Base-by-base conservation (phyloP, 306 rosid species). In the Gillenia trifoliata region DNA sequence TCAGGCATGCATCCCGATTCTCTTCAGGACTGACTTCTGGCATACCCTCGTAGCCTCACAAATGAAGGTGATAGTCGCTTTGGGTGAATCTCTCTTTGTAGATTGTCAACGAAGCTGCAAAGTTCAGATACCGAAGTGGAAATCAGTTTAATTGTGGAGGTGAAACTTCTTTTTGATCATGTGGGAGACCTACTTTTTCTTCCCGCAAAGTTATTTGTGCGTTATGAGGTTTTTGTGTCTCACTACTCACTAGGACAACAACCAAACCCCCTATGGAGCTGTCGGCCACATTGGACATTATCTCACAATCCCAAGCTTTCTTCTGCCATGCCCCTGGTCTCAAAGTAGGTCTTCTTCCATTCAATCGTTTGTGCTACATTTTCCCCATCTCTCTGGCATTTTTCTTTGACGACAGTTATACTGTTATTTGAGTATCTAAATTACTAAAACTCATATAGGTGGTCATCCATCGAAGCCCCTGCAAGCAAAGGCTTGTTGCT, bases 91-190 rank as follows among this genome's bases (percentile, higher is more conserved):
- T 86, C 33, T 17, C 34, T 70, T 76, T 76, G 60, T 86, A 94
- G 99, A 94, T 94, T 78, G 97, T 92, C 69, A 94, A 94, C 78
- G 99, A 94, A 94, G 99, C 99, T 64, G 96, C 99, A 73, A 94
- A 94, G 77, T 94, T 94, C 86, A 89, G 99, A 87, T 94, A 94
- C 82, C 86, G 97, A 29, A 94, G 99, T 72, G 99, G 97, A 28
- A 94, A 94, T 73, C 96, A 94, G 70, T 94, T 94, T 84, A 90
- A 92, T 74, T 94, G 99, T 72, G 99, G 96, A 28, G 99, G 98
- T 94, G 81, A 78, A 77, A 40, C 75, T 77, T 74, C 73, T 36
- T 70, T 36, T 49, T 19, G 19, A 28, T 57, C 26, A 9, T 4
- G 69, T 56, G 5, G 64, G 3, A 13, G 73, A 60, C 19, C 15